phyloP scores from a whole-genome alignment of 1,139 yeast species.

The Pichia sp. region DNA sequence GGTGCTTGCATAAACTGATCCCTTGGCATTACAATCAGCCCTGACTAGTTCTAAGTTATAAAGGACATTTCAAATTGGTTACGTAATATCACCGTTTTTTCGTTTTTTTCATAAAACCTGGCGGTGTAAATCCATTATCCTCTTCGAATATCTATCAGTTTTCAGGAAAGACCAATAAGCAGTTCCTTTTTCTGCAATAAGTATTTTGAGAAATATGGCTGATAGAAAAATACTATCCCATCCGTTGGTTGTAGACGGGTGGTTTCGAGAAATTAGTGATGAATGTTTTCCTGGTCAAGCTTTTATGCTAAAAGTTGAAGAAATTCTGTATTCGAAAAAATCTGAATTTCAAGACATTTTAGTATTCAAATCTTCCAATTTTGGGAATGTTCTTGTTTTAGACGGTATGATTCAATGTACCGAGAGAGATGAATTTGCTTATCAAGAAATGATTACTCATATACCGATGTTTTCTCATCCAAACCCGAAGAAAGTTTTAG shows the following conservation, averaged over 20 bases:
- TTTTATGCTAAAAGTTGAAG: conserved; percentile 74
- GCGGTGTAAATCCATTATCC: no score
- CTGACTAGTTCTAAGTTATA: no score
- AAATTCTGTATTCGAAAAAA: conserved; percentile 70
- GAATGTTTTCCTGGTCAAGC: conserved; percentile 94
- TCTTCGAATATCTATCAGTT: no score
- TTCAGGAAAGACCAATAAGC: no score
- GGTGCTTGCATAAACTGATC: no score
- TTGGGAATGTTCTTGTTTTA: conserved; percentile 85
- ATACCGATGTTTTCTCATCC: conserved; percentile 86
- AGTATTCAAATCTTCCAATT: conserved; percentile 78
- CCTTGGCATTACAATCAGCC: no score
- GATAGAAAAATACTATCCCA: conserved; percentile 12
- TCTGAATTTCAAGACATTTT: conserved; percentile 85
- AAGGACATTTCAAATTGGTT: no score
- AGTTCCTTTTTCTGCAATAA: background rate
- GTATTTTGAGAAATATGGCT: background rate
- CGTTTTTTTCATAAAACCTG: no score
- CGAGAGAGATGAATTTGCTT: conserved; percentile 89
- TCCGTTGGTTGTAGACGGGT: conserved; percentile 49
- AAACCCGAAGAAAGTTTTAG: conserved; percentile 80
- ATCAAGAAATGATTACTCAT: conserved; percentile 94
- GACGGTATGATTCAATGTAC: conserved; percentile 91
- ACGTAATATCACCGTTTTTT: no score
- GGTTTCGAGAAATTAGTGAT: conserved; percentile 87